phyloP scores from a whole-genome alignment of 495 filamentous ascomycete genomes.

The Thermothielavioides terrestris region DNA sequence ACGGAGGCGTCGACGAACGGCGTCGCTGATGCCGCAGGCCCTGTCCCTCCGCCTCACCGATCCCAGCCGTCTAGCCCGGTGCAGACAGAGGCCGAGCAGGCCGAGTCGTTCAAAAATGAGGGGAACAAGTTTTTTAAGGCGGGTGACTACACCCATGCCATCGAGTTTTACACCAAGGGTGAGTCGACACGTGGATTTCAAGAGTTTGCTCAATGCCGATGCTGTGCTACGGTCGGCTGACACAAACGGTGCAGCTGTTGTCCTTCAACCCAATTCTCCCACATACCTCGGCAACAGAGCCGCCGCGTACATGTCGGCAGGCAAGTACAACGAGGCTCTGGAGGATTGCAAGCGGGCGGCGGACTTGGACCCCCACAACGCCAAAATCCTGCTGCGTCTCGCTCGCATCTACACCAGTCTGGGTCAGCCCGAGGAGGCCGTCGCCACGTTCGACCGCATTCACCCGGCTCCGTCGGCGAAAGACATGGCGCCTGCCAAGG shows the following conservation, averaged over 20 bases:
- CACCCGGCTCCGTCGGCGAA: conserved; percentile 68
- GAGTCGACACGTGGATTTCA: background rate
- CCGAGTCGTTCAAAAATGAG: conserved; percentile 80
- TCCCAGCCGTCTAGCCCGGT: conserved; percentile 52
- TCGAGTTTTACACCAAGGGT: conserved; percentile 94
- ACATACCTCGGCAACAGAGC: conserved; percentile 95
- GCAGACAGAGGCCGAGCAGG: conserved; percentile 53
- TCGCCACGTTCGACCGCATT: conserved; percentile 67
- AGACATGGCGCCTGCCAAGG: conserved; percentile 67
- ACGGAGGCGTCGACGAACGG: conserved; percentile 38
- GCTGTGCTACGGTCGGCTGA: conserved; percentile 9
- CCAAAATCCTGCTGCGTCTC: conserved; percentile 80
- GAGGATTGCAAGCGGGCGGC: conserved; percentile 75
- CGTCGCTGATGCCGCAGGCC: conserved; percentile 39
- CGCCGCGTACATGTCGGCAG: conserved; percentile 81
- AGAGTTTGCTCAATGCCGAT: background rate
- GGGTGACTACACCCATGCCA: conserved; percentile 73
- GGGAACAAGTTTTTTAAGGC: conserved; percentile 97
- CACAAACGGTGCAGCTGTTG: conserved; percentile 56
- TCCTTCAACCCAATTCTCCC: conserved; percentile 64
- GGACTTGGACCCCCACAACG: conserved; percentile 69
- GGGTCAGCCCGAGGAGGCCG: conserved; percentile 75
- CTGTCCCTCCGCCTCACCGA: conserved; percentile 73
- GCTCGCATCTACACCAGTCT: conserved; percentile 81
- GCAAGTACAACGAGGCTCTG: conserved; percentile 66